Evolutionary conservation across 75 land plant genomes (phyloP).

Genomic region (Picea glauca): DNA sequence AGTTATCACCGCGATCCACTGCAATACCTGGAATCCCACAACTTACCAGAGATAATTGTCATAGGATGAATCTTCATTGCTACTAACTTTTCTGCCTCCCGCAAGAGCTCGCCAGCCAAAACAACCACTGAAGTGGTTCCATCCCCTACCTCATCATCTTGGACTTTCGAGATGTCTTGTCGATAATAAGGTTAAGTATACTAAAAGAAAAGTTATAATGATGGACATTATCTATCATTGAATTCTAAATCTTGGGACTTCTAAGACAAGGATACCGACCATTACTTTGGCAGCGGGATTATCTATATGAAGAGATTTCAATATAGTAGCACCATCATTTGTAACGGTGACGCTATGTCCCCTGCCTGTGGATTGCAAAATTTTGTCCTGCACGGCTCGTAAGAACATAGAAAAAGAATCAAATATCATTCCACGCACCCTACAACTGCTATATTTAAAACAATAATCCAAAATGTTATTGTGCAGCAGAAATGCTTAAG

Average conservation of each 20-base stretch:
- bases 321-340: constrained; percentile 97
- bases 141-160: constrained; percentile 99
- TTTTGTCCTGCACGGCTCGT: constrained; percentile 63
- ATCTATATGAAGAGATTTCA: constrained; percentile 93
- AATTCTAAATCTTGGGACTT: neutral
- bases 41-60: constrained; percentile 87
- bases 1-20: neutral
- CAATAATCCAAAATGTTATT: neutral
- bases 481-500: neutral
- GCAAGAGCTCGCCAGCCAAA: constrained; percentile 89
- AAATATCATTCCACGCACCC: neutral
- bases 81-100: constrained; percentile 92
- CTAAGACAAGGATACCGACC: constrained; percentile 68
- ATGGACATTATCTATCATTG: neutral
- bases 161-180: constrained; percentile 91
- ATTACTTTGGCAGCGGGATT: constrained; percentile 98
- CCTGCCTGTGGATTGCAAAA: constrained; percentile 92
- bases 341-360: constrained; percentile 90
- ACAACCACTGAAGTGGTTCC: constrained; percentile 99
- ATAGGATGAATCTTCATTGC: constrained; percentile 91
- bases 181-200: neutral
- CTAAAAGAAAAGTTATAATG: neutral
- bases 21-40: neutral
- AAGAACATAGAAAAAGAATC: neutral
- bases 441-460: neutral